Base-by-base conservation (phyloP, 2,329 filamentous ascomycete species). In the Botrytis porri region DNA sequence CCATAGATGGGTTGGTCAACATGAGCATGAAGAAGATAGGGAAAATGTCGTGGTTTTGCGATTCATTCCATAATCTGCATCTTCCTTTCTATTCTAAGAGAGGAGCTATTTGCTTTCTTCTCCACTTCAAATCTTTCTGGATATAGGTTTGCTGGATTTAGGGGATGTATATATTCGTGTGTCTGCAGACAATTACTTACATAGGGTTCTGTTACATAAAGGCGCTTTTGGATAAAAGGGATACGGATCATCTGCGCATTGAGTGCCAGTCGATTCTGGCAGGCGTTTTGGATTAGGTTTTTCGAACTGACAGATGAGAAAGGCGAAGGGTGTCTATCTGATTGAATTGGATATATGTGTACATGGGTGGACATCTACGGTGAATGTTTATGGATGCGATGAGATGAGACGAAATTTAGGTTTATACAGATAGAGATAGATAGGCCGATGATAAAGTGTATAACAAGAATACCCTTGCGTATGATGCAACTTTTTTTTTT, bases 1-100 rank as follows among this genome's bases (percentile, higher is more conserved):
- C 78, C 82, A 82, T 77, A 82, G 87, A 74, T 89, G 87, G 87
- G 82, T 84, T 18, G 72, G 22, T 4, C 59, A 74, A 16, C 74
- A 69, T 1, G 79, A 79, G 45, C 59, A 74, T 9, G 71, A 71
- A 7, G 77, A 78, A 0, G 66, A 66, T 35, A 74, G 73, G 25
- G 79, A 81, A 70, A 79, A 76, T 60, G 70, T 80, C 60, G 75
- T 80, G 35, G 77, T 80, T 66, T 66, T 71, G 37, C 66, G 61
- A 16, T 71, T 71, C 25, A 54, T 66, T 29, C 70, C 70, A 39
- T 71, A 16, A 66, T 9, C 14, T 41, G 6, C 3, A 22, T 18
- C 25, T 20, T 32, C 7, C 1, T 22, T 66, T 66, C 7, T 32
- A 29, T 32, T 51, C 25, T 51, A 20, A 10, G 18, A 48, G 20